phyloP scores from a whole-genome alignment of 495 filamentous ascomycete species.

The Penicillium silybi region DNA sequence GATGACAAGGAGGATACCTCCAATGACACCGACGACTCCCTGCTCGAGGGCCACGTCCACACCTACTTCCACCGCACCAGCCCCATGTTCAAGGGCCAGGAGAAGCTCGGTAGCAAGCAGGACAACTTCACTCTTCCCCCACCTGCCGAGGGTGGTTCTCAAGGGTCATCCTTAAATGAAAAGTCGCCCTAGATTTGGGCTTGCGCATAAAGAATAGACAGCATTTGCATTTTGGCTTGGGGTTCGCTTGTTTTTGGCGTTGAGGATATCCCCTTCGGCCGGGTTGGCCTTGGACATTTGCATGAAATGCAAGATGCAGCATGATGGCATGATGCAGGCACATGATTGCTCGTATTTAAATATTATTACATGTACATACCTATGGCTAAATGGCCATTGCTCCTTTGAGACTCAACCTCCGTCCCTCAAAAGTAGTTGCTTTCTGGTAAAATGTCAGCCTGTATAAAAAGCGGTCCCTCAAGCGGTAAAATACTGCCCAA shows the following conservation, averaged over 20 bases:
- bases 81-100: conserved; percentile 47
- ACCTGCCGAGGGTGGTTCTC: conserved; percentile 28
- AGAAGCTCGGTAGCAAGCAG: conserved; percentile 31
- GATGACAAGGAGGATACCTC: conserved; percentile 31
- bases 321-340: conserved; percentile 14
- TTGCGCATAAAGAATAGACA: background rate
- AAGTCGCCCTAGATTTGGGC: background rate
- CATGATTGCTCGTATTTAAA: conserved; percentile 20
- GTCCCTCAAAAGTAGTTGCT: background rate
- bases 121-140: conserved; percentile 41
- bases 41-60: conserved; percentile 45
- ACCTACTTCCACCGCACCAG: conserved; percentile 48
- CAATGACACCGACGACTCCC: conserved; percentile 36
- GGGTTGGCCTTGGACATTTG: conserved; percentile 14
- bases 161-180: conserved; percentile 10
- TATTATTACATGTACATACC: conserved; percentile 20
- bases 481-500: conserved; percentile 3
- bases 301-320: conserved; percentile 15
- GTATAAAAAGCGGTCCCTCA: background rate
- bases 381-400: conserved; percentile 9
- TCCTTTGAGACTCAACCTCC: background rate
- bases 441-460: background rate
- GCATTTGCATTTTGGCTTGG: conserved; percentile 1
- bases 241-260: background rate
- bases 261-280: background rate